Percentiles rank a stretch among this genome's conserved stretches.
These are phyloP conservation scores for Pleomassaria siparia DNA, from an alignment of 2,329 filamentous ascomycete species.

Conservation along the genomic window DNA sequence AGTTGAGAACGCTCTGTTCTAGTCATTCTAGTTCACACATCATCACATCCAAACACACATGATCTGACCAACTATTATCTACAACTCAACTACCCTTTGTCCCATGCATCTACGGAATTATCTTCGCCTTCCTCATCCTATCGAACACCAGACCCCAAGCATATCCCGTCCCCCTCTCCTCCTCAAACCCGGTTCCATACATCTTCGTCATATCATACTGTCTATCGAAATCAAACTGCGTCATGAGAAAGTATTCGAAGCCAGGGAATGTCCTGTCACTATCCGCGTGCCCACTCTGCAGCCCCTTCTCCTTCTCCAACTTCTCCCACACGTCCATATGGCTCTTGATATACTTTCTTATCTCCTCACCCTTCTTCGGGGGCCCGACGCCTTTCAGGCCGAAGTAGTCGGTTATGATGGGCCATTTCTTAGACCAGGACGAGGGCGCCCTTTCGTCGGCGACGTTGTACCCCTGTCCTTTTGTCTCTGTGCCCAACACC, in stretches of 20 bases:
- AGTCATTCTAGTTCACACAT: too few species aligned
- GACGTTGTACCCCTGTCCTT: slow-evolving; percentile 45
- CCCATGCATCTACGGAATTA: slow-evolving; percentile 37
- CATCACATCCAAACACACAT: too few species aligned
- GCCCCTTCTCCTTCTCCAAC: slow-evolving; percentile 24
- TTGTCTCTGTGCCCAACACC: slow-evolving; percentile 31
- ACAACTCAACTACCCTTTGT: too few species aligned
- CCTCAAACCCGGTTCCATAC: slow-evolving; percentile 46
- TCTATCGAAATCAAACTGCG: slow-evolving; percentile 49
- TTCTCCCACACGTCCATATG: slow-evolving; percentile 26
- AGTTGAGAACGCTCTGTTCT: too few species aligned
- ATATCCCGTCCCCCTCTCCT: slow-evolving; percentile 43
- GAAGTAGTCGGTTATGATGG: slow-evolving; percentile 49
- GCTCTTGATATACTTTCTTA: slow-evolving; percentile 32
- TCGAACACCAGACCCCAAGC: slow-evolving; percentile 49
- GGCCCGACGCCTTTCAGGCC: slow-evolving; percentile 44
- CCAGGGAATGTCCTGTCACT: slow-evolving; percentile 39
- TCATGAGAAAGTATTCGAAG: slow-evolving; percentile 49
- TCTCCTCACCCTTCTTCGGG: slow-evolving; percentile 16
- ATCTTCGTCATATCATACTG: slow-evolving; percentile 50
- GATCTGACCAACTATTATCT: too few species aligned
- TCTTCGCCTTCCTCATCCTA: slow-evolving; percentile 46
- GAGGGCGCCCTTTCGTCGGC: slow-evolving; percentile 42
- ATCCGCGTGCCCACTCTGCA: slow-evolving; percentile 44
- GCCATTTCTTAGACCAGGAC: slow-evolving; percentile 49